phyloP scores from a whole-genome alignment of 352 stramenopile genomes.

The Aphanomyces cochlioides region DNA sequence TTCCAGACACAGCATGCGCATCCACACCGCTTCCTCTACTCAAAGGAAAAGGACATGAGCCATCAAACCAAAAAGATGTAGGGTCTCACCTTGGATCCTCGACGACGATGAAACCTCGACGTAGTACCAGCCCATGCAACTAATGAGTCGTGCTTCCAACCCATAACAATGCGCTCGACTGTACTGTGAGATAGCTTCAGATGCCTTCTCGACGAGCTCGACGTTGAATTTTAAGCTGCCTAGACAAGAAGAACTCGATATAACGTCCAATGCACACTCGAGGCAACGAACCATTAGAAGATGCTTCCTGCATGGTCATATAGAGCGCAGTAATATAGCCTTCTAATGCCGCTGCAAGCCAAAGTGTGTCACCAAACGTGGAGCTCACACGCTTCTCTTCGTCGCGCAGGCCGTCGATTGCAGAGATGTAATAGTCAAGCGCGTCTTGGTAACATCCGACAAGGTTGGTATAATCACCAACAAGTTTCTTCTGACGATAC shows the following conservation, averaged over 20 bases:
- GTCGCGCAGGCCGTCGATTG: conserved; percentile 70
- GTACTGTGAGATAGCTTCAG: conserved; percentile 66
- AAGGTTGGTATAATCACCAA: conserved; percentile 75
- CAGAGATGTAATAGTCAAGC: conserved; percentile 60
- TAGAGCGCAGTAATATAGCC: conserved; percentile 32
- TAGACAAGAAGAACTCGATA: conserved; percentile 56
- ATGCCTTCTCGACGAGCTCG: conserved; percentile 75
- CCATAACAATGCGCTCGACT: conserved; percentile 54
- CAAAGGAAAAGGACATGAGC: background rate
- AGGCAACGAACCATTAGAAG: background rate
- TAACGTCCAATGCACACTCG: background rate
- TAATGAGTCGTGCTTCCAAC: conserved; percentile 67
- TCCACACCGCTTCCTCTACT: conserved; percentile 55
- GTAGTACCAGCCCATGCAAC: conserved; percentile 74
- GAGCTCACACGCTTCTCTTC: conserved; percentile 49
- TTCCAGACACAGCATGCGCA: conserved; percentile 69
- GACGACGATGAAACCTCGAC: conserved; percentile 39
- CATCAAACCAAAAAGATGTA: background rate
- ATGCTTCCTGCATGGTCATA: conserved; percentile 18
- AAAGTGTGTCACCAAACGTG: conserved; percentile 52
- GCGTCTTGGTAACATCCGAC: conserved; percentile 61
- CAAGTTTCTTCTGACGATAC: conserved; percentile 66
- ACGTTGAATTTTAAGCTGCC: conserved; percentile 53
- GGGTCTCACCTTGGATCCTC: conserved; percentile 4
- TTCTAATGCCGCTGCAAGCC: conserved; percentile 78